These are phyloP conservation scores for Niebla homalea DNA, from an alignment of 495 filamentous ascomycete species.

Conservation along the genomic window DNA sequence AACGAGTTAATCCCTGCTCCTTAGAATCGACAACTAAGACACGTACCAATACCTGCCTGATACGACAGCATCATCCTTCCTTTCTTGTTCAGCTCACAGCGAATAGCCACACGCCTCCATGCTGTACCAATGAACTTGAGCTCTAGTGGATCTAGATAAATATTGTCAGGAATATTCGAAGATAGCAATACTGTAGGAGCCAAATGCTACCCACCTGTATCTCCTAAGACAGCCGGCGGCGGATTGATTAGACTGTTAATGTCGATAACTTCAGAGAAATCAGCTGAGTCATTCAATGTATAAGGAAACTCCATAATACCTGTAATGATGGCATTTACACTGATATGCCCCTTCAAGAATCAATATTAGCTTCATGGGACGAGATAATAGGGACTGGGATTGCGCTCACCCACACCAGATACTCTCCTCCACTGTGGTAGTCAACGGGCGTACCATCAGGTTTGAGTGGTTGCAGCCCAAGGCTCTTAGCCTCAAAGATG, in stretches of 20 bases:
- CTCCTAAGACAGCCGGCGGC: too few relatives aligned
- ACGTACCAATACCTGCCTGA: neutral
- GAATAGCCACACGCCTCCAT: neutral
- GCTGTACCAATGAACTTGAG: neutral
- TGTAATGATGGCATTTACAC: neutral
- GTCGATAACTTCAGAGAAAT: too few relatives aligned
- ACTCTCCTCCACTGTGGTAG: neutral
- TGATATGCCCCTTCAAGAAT: neutral
- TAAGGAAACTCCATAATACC: too few relatives aligned
- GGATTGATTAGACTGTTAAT: too few relatives aligned
- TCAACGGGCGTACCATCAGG: neutral
- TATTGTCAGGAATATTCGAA: neutral
- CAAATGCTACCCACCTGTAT: too few relatives aligned
- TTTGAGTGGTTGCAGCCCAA: neutral
- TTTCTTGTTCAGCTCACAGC: neutral
- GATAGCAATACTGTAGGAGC: neutral
- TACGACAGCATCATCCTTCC: neutral
- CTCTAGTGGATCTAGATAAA: neutral
- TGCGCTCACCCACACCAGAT: neutral
- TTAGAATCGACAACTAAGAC: too few relatives aligned
- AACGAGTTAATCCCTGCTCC: too few relatives aligned
- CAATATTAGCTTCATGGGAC: neutral
- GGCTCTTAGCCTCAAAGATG: neutral
- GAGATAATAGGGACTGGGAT: neutral
- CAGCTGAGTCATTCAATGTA: too few relatives aligned